Conservation (phyloP, 2,329 filamentous ascomycete species). For the Nectriaceae sp. region DNA sequence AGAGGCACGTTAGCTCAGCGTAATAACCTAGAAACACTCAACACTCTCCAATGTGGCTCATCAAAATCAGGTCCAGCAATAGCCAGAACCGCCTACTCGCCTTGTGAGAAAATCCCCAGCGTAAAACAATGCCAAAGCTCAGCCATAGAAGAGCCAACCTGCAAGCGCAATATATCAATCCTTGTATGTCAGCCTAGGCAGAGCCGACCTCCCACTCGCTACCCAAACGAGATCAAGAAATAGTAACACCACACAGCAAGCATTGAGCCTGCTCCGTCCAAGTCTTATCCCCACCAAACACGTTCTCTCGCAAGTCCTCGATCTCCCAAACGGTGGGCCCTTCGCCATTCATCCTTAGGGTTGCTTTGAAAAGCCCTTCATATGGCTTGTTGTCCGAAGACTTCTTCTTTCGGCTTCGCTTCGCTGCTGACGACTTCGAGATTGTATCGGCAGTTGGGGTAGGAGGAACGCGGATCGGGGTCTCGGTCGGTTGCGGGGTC, state of each 20-base stretch:
- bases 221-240: constrained; percentile 47
- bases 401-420: constrained; percentile 43
- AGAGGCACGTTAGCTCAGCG: too few relatives aligned
- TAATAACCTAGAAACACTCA: too few relatives aligned
- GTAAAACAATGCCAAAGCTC: too few relatives aligned
- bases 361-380: constrained; percentile 53
- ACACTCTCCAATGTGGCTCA: too few relatives aligned
- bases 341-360: constrained; percentile 47
- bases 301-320: constrained; percentile 49
- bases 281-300: constrained; percentile 50
- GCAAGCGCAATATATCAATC: too few relatives aligned
- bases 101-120: too few relatives aligned
- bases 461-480: constrained; percentile 33
- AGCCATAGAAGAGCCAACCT: too few relatives aligned
- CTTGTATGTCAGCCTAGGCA: too few relatives aligned
- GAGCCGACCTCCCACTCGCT: neutral
- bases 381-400: constrained; percentile 46
- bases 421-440: constrained; percentile 29
- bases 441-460: constrained; percentile 24
- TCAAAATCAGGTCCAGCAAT: too few relatives aligned
- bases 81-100: too few relatives aligned
- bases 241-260: constrained; percentile 49
- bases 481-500: constrained; percentile 33
- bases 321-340: constrained; percentile 54
- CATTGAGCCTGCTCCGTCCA: constrained; percentile 56